Evolutionary conservation across 805 yeast genomes (phyloP), one percentile per base, ranked within the genome.

Genomic region (Zygoascus bituminiphila): DNA sequence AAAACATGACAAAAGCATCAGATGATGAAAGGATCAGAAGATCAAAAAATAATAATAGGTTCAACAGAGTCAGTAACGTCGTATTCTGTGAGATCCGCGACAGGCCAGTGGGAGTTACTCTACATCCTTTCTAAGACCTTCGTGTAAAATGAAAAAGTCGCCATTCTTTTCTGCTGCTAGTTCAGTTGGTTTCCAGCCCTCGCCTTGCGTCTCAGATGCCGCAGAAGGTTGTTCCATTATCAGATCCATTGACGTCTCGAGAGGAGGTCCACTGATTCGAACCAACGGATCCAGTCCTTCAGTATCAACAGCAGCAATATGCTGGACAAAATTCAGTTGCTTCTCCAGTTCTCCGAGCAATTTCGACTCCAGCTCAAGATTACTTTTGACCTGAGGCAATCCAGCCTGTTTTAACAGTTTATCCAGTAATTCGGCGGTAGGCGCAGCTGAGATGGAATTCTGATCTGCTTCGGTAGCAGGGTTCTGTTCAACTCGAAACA

Each of bases 321-420:
- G 65, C 51, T 68, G 68, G 2, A 69, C 67, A 50, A 69, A 69
- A 22, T 54, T 58, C 25, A 69, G 57, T 57, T 69, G 73, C 41
- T 61, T 62, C 15, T 54, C 52, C 10, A 68, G 54, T 35, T 67
- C 68, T 5, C 45, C 41, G 22, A 58, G 46, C 40, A 65, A 46
- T 33, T 42, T 48, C 23, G 46, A 24, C 46, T 59, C 55, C 22
- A 48, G 42, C 19, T 43, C 44, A 5, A 48, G 38, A 26, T 50
- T 54, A 22, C 52, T 51, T 17, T 54, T 49, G 4, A 50, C 56
- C 19, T 53, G 42, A 38, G 49, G 47, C 22, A 63, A 53, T 5
- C 65, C 67, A 15, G 65, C 56, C 44, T 57, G 57, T 42, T 56
- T 53, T 21, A 63, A 52, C n/a, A 63, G 53, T 45, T 54, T 55